Evolutionary conservation across 306 rosid genomes (phyloP), one percentile per base, ranked within the genome.

Genomic region (Vigna unguiculata): DNA sequence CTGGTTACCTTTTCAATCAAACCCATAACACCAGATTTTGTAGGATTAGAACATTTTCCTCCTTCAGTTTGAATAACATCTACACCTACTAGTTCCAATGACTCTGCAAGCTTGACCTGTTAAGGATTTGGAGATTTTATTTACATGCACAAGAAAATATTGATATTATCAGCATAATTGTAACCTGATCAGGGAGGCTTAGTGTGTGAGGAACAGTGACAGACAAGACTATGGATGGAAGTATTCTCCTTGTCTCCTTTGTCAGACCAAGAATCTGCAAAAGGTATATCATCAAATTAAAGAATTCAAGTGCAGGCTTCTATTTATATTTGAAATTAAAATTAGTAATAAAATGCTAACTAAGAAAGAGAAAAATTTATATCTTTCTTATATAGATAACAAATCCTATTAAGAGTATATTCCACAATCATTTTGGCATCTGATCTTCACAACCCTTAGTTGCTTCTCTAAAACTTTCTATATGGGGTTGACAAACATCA

Each of bases 61-160:
- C 98, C 97, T 72, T 94, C 98, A 1, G 98, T 94, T 88, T 94
- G 98, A 80, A 91, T 94, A 84, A 94, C 71, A 80, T 94, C 93
- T 1, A 78, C 98, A 13, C 97, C 98, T 86, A 80, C 97, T 64
- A 66, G 91, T 85, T 94, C 97, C 62, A 94, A 83, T 75, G 57
- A 76, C 82, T 91, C 98, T 14, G 97, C 98, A 49, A 94, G 96
- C 88, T 87, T 91, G 67, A 94, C 91, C 98, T 93, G 91, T 83
- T 17, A 52, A 32, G 40, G 22, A 40, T 58, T 49, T 36, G 57
- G 65, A 71, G n/a, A 12, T 48, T 17, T 87, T 52, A 51, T 54
- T 65, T 28, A 28, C 30, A 60, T 65, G 28, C 7, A 6, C 49
- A 41, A 78, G 53, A 40, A 38, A 70, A 30, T 65, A 59, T 34